Percentiles rank a stretch among this genome's conserved stretches.
phyloP scores from a whole-genome alignment of 2,329 filamentous ascomycete genomes.

The Podosphaera leucotricha region DNA sequence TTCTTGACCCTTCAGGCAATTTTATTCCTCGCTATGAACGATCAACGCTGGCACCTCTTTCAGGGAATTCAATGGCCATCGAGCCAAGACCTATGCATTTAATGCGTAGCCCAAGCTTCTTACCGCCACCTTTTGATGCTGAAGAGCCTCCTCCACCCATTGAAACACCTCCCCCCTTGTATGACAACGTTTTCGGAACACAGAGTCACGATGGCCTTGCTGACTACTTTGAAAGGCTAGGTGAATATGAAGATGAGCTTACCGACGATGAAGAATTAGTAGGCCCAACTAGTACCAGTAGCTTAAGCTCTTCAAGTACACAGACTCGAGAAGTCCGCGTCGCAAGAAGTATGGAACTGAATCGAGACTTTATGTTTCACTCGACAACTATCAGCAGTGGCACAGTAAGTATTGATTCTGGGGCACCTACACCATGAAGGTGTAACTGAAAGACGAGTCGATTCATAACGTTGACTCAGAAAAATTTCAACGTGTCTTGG shows the following conservation, averaged over 20 bases:
- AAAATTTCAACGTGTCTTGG: too few species aligned
- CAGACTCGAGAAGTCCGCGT: constrained; percentile 15
- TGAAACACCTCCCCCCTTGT: constrained; percentile 45
- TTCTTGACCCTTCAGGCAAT: constrained; percentile 23
- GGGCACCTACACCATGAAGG: neutral
- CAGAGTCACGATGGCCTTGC: constrained; percentile 30
- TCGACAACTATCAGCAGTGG: neutral
- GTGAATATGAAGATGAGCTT: constrained; percentile 12
- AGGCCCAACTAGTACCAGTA: constrained; percentile 9
- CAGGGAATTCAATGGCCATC: constrained; percentile 12
- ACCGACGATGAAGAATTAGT: constrained; percentile 12
- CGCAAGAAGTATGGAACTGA: constrained; percentile 16
- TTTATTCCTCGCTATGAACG: constrained; percentile 9
- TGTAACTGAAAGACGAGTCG: too few species aligned
- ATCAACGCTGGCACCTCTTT: neutral
- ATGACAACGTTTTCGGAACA: constrained; percentile 36
- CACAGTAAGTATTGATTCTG: neutral
- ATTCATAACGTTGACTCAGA: too few species aligned
- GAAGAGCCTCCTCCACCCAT: constrained; percentile 44
- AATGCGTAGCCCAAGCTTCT: constrained; percentile 42
- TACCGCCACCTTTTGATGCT: constrained; percentile 45
- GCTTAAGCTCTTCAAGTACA: constrained; percentile 15
- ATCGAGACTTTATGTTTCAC: constrained; percentile 15
- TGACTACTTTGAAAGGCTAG: constrained; percentile 40
- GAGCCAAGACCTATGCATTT: constrained; percentile 36